phyloP scores from a whole-genome alignment of 805 yeast genomes.

The Zygosaccharomyces siamensis region DNA sequence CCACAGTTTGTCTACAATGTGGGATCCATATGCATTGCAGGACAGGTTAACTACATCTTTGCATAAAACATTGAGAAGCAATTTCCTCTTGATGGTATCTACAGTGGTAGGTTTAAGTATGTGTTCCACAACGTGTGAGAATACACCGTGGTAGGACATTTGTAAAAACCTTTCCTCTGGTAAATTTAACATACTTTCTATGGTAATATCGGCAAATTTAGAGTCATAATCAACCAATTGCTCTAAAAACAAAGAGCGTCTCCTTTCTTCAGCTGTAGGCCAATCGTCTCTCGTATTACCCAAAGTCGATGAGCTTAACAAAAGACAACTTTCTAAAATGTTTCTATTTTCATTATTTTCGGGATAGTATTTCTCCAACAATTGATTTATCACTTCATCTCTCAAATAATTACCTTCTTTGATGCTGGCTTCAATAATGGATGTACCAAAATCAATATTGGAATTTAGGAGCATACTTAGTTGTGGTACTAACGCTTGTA shows the following conservation, averaged over 20 bases:
- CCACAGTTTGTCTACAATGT: slow-evolving; percentile 83
- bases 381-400: slow-evolving; percentile 50
- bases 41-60: slow-evolving; percentile 57
- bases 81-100: slow-evolving; percentile 53
- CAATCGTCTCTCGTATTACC: slow-evolving; percentile 83
- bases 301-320: slow-evolving; percentile 62
- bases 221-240: slow-evolving; percentile 65
- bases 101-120: slow-evolving; percentile 49
- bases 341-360: slow-evolving; percentile 37
- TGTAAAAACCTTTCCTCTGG: slow-evolving; percentile 59
- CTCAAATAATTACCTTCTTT: slow-evolving; percentile 53
- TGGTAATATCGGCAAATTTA: slow-evolving; percentile 50
- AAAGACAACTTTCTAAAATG: slow-evolving; percentile 63
- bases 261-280: slow-evolving; percentile 88
- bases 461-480: slow-evolving; percentile 57
- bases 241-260: slow-evolving; percentile 70
- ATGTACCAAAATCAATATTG: slow-evolving; percentile 64
- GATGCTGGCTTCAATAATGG: slow-evolving; percentile 62
- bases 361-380: slow-evolving; percentile 44
- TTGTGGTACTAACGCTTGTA: slow-evolving; percentile 63
- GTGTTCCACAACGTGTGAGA: slow-evolving; percentile 80
- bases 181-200: slow-evolving; percentile 56
- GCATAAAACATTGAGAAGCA: slow-evolving; percentile 60
- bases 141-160: slow-evolving; percentile 85
- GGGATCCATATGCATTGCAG: slow-evolving; percentile 88